phyloP scores from a whole-genome alignment of 345 rosid genomes.

The Pelargonium nanum region DNA sequence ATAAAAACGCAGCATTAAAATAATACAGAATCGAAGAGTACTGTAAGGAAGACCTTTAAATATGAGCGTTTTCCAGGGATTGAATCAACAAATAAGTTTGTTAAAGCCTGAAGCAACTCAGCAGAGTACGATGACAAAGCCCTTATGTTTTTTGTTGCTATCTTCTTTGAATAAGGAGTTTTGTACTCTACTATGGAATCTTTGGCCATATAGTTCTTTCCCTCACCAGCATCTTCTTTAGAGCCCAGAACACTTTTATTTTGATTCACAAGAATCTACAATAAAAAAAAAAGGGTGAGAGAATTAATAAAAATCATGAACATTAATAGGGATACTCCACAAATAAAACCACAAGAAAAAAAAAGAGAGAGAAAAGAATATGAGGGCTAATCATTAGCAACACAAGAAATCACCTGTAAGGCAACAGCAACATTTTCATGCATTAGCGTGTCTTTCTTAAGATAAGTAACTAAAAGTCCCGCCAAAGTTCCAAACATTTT shows the following conservation, averaged over 20 bases:
- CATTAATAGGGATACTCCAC: background rate
- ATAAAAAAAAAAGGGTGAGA: background rate
- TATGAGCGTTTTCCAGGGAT: slow-evolving; percentile 31
- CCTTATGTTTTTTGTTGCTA: slow-evolving; percentile 54
- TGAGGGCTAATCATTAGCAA: background rate
- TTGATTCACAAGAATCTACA: slow-evolving; percentile 59
- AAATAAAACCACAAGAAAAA: background rate
- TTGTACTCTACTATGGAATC: slow-evolving; percentile 23
- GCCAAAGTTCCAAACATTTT: slow-evolving; percentile 46
- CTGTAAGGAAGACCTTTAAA: slow-evolving; percentile 49
- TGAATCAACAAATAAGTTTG: slow-evolving; percentile 42
- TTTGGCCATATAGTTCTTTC: slow-evolving; percentile 14
- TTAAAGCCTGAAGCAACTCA: slow-evolving; percentile 63
- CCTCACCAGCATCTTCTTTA: slow-evolving; percentile 19
- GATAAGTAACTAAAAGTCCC: slow-evolving; percentile 40
- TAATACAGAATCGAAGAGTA: background rate
- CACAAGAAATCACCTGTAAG: slow-evolving; percentile 41
- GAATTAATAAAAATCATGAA: background rate
- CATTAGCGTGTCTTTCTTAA: slow-evolving; percentile 55
- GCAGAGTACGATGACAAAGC: slow-evolving; percentile 54
- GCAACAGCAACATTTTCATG: slow-evolving; percentile 56
- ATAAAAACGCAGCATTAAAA: too few species aligned
- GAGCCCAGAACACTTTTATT: slow-evolving; percentile 36
- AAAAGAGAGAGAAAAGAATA: background rate
- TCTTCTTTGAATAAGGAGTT: slow-evolving; percentile 49